Evolutionary conservation across 108 stramenopile species (phyloP).

Genomic region (Nitzschia putrida): DNA sequence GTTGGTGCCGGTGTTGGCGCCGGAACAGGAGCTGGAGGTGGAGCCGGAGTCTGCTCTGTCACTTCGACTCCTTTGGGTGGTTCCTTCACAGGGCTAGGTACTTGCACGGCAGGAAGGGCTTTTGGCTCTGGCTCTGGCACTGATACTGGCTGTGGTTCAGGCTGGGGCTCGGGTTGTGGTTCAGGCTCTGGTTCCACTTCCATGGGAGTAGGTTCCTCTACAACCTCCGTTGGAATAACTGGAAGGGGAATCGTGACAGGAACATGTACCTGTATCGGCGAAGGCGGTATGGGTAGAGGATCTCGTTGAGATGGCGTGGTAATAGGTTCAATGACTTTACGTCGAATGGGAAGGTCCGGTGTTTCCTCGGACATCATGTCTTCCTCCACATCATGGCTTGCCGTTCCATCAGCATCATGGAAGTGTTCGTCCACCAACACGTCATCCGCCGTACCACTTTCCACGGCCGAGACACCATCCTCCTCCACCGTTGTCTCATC

Average conservation of each 20-base stretch:
- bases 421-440: not conserved
- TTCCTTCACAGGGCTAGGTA: not conserved
- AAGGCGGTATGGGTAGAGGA: not conserved
- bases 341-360: not conserved
- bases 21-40: not conserved
- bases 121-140: not conserved
- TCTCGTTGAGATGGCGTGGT: constrained; percentile 2
- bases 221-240: constrained; percentile 1
- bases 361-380: constrained; percentile 15
- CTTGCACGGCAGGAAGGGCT: not conserved
- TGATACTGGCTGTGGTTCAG: not conserved
- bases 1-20: not conserved
- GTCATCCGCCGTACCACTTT: not conserved
- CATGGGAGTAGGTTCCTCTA: not conserved
- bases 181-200: constrained; percentile 12
- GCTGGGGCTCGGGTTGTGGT: constrained; percentile 4
- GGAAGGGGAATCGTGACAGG: not conserved
- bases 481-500: constrained; percentile 8
- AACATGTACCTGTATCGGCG: not conserved
- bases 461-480: not conserved
- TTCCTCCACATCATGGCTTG: not conserved
- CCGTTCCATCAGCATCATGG: constrained; percentile 16
- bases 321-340: constrained; percentile 8
- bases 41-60: not conserved
- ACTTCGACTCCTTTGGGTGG: not conserved